phyloP scores from a whole-genome alignment of 192 early-diverging fungal species.

The Radiomyces spectabilis region DNA sequence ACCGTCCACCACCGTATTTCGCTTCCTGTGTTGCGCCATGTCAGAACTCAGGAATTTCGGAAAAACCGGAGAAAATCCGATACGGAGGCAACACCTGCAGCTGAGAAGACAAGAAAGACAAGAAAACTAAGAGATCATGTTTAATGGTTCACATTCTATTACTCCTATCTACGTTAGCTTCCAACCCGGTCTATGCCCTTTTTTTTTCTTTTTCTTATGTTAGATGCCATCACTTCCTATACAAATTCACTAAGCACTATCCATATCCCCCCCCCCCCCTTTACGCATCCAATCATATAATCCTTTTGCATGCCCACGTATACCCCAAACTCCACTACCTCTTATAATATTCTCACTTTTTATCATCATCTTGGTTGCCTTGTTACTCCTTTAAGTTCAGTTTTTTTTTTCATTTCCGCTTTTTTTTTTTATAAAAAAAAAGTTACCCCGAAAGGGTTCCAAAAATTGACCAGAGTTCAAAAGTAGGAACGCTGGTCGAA shows the following conservation, averaged over 20 bases:
- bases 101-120: neutral
- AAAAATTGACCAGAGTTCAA: conserved; percentile 23
- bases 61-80: neutral
- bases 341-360: neutral
- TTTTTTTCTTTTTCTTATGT: neutral
- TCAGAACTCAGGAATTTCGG: neutral
- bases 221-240: neutral
- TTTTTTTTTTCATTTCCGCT: conserved; percentile 1
- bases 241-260: neutral
- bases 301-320: too few species aligned
- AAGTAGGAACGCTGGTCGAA: neutral
- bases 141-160: neutral
- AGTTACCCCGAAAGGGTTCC: conserved; percentile 5
- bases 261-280: neutral
- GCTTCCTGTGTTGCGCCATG: neutral
- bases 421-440: neutral
- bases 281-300: neutral
- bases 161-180: too few species aligned
- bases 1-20: neutral
- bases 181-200: too few species aligned
- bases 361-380: neutral
- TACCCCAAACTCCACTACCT: too few species aligned
- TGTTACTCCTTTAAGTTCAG: neutral
- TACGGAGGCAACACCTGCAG: neutral
- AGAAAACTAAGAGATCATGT: neutral